These are phyloP conservation scores for Melocanna baccifera DNA, from an alignment of 176 grass and related monocot species.

Conservation along the genomic window DNA sequence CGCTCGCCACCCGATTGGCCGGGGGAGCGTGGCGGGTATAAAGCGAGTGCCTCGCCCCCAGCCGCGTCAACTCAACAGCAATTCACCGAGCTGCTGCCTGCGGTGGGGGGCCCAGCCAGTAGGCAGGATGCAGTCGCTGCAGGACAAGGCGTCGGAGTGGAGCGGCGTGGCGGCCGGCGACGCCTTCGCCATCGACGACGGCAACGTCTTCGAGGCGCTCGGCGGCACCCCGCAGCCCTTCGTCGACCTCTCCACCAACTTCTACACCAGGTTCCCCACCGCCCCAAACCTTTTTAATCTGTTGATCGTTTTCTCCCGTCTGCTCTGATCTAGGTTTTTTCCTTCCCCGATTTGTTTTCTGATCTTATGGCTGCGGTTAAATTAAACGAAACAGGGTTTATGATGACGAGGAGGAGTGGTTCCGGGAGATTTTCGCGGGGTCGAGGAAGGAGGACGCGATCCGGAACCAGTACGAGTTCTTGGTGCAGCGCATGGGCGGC, in stretches of 20 bases:
- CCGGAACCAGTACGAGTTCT: conserved; percentile 94
- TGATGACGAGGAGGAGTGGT: conserved; percentile 93
- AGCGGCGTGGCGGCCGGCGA: conserved; percentile 76
- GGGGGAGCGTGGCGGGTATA: conserved; percentile 7
- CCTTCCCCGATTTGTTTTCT: not conserved
- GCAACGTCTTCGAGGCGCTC: conserved; percentile 77
- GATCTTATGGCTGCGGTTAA: not conserved
- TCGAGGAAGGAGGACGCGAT: conserved; percentile 96
- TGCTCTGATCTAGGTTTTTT: not conserved
- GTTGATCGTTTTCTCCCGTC: not conserved
- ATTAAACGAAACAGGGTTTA: conserved; percentile 49
- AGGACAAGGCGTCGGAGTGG: conserved; percentile 95
- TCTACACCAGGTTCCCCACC: conserved; percentile 67
- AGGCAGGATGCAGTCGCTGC: conserved; percentile 67
- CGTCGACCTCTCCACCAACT: conserved; percentile 88
- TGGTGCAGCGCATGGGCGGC: conserved; percentile 94
- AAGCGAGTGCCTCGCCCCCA: not conserved
- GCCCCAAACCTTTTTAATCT: too few relatives aligned
- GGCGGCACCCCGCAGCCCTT: conserved; percentile 83
- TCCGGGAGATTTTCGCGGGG: conserved; percentile 71
- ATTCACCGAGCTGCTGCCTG: not conserved
- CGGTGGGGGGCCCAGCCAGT: too few relatives aligned
- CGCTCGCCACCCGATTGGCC: conserved; percentile 9
- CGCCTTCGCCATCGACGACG: conserved; percentile 80
- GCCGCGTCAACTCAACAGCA: not conserved